Conservation (phyloP, 2,329 filamentous ascomycete genomes). For the Piedraia hortae region DNA sequence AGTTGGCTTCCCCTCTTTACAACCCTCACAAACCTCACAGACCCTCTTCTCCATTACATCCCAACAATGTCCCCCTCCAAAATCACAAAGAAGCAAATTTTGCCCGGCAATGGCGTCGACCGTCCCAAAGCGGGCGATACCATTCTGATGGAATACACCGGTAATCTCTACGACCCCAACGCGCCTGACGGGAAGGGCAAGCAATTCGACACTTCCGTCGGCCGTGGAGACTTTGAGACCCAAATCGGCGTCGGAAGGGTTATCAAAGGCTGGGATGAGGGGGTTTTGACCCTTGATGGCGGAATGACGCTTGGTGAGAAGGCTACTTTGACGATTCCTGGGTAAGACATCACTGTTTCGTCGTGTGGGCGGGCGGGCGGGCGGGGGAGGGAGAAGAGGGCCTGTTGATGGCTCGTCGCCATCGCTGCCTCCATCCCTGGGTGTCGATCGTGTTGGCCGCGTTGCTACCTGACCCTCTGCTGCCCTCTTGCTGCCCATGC, state of each 20-base stretch:
- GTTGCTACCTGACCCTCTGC: no score
- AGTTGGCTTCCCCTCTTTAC: no score
- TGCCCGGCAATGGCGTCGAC: constrained; percentile 32
- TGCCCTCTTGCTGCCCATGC: no score
- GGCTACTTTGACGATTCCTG: constrained; percentile 54
- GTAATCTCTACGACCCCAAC: constrained; percentile 45
- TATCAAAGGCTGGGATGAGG: constrained; percentile 41
- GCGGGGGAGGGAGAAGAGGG: no score
- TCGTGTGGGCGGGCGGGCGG: no score
- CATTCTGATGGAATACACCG: constrained; percentile 77
- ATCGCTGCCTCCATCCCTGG: no score
- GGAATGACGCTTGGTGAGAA: constrained; percentile 81
- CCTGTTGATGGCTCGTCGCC: no score
- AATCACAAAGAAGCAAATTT: constrained; percentile 40
- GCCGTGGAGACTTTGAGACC: constrained; percentile 47
- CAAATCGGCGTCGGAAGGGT: constrained; percentile 59
- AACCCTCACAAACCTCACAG: no score
- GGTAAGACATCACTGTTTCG: no score
- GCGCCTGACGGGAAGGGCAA: constrained; percentile 35
- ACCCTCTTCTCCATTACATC: no score
- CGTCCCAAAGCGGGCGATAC: constrained; percentile 37
- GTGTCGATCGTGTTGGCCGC: no score
- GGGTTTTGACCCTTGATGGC: constrained; percentile 26
- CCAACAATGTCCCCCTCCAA: no score
- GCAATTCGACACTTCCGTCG: constrained; percentile 65